A percentile compares a stretch with the other conserved stretches of the same genome.
Conservation (phyloP, 306 rosid species). For the Prunus mongolica region DNA sequence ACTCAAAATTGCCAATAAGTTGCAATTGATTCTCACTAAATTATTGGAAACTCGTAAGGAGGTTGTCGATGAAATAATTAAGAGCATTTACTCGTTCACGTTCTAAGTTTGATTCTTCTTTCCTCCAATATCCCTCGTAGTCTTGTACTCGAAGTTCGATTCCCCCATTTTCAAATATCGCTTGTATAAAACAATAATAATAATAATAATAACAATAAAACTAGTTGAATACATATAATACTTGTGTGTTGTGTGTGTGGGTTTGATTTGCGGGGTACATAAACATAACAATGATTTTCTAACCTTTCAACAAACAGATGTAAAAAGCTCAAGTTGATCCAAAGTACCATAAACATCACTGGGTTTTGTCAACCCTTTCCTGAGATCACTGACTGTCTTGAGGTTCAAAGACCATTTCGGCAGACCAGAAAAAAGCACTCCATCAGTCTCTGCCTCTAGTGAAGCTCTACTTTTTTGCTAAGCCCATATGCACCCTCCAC, state of each 20-base stretch:
- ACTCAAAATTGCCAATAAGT: not conserved
- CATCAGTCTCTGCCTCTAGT: conserved; percentile 39
- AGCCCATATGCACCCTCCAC: conserved; percentile 53
- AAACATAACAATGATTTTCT: conserved; percentile 5
- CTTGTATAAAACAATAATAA: too few relatives aligned
- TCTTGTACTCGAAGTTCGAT: too few relatives aligned
- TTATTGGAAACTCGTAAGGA: not conserved
- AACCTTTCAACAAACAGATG: conserved; percentile 20
- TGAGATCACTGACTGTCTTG: conserved; percentile 19
- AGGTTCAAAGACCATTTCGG: conserved; percentile 47
- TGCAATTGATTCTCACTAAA: not conserved
- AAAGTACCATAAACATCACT: conserved; percentile 53
- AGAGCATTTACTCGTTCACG: too few relatives aligned
- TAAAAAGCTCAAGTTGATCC: conserved; percentile 50
- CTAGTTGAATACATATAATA: too few relatives aligned
- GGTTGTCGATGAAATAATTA: too few relatives aligned
- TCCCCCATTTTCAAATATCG: rapidly evolving
- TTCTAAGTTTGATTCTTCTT: too few relatives aligned
- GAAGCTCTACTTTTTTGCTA: conserved; percentile 46
- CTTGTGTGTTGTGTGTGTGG: too few relatives aligned
- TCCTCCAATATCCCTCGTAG: too few relatives aligned
- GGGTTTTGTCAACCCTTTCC: conserved; percentile 48
- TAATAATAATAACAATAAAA: too few relatives aligned
- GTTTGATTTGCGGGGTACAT: too few relatives aligned
- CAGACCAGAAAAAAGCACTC: conserved; percentile 48